Base-by-base conservation (phyloP, 1,284 basidiomycete species). In the Ceratobasidium sp. region DNA sequence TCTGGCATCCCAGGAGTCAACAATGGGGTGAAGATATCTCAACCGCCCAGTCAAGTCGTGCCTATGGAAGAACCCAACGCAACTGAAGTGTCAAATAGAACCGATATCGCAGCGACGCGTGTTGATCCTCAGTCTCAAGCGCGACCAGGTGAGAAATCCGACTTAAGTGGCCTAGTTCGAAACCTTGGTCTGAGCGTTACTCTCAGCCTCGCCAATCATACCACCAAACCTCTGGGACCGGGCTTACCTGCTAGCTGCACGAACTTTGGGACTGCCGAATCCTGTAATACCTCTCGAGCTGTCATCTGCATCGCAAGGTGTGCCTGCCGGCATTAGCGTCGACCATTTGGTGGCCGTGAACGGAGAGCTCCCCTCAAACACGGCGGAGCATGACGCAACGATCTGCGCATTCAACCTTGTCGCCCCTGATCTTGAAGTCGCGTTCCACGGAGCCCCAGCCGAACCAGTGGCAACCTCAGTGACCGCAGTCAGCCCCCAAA, bases 361-460 rank as follows among this genome's bases (percentile, higher is more conserved):
- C 25, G 23, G 40, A 49, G 30, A 16, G 16, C 5, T 28, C 36
- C n/a, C 25, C 28, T 36, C 42, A 33, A 49, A 30, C 23, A 16
- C 61, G n/a, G 21, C 40, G 25, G 40, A 60, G 4, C 49, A 72
- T 46, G 51, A 49, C 18, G 33, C 54, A 40, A 33, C 18, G 11
- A 44, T 60, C 38, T 49, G 25, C 28, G 48, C 59, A 28, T 62
- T 72, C 70, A 72, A 72, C 44, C 59, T 72, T 16, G 42, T 62
- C 25, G 25, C 59, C 0, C 59, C 70, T 42, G 48, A 21, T 23
- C 49, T 23, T 23, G 25, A 30, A 5, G n/a, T 9, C 49, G 33
- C 36, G 28, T 38, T n/a, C 36, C 42, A 9, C 23, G 48, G 46
- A 60, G 33, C 12, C n/a, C 23, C n/a, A 18, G 30, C 23, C 33